phyloP scores from a whole-genome alignment of 108 stramenopile species.

The Thalassiosira profunda region DNA sequence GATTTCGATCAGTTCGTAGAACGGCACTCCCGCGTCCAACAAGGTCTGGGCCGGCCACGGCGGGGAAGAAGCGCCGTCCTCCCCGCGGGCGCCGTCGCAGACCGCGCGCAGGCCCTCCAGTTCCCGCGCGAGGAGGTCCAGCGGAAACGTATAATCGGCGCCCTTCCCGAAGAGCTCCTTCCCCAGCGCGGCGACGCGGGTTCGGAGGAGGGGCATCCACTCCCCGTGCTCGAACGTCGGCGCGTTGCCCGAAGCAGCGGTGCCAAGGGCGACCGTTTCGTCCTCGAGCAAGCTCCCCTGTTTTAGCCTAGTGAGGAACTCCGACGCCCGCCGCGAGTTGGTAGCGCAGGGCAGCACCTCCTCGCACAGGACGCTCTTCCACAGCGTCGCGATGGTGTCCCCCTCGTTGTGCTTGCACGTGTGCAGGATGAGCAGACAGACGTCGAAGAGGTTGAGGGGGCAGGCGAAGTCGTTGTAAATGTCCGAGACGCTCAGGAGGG shows the following conservation, averaged over 20 bases:
- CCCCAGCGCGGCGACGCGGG: conserved; percentile 60
- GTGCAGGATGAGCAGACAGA: conserved; percentile 76
- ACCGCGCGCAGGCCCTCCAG: conserved; percentile 74
- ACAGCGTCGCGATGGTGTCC: conserved; percentile 55
- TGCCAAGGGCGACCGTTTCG: conserved; percentile 22
- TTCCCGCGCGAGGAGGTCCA: conserved; percentile 55
- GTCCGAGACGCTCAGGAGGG: conserved; percentile 63
- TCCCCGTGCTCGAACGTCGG: conserved; percentile 73
- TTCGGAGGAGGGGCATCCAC: conserved; percentile 68
- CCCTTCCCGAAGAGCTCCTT: conserved; percentile 69
- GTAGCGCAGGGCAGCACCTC: conserved; percentile 76
- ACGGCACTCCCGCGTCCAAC: conserved; percentile 69
- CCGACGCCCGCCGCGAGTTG: conserved; percentile 40
- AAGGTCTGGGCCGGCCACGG: conserved; percentile 73
- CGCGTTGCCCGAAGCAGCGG: conserved; percentile 9
- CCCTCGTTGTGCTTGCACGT: conserved; percentile 61
- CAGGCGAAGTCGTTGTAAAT: conserved; percentile 84
- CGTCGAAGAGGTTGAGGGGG: conserved; percentile 69
- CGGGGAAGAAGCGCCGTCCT: conserved; percentile 14
- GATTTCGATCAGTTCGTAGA: conserved; percentile 42
- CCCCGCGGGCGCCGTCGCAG: conserved; percentile 21
- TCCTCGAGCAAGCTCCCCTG: conserved; percentile 53
- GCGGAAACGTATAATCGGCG: conserved; percentile 72
- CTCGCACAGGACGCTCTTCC: conserved; percentile 82
- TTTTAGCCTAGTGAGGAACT: conserved; percentile 48